phyloP scores from a whole-genome alignment of 768 basidiomycete genomes.

The Strobilomyces echinocephalus region DNA sequence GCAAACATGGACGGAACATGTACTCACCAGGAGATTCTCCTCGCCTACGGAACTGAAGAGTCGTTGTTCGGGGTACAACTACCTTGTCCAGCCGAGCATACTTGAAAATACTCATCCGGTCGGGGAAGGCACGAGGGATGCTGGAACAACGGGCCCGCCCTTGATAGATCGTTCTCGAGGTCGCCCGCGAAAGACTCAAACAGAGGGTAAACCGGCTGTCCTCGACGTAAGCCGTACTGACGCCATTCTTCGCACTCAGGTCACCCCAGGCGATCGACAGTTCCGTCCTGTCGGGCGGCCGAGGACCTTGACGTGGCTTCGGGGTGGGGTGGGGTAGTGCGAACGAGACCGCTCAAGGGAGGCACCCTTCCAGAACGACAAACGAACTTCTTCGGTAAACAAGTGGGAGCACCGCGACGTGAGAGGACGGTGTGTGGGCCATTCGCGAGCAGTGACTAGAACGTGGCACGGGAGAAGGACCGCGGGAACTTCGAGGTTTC shows the following conservation, averaged over 20 bases:
- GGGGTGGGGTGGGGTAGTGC: neutral
- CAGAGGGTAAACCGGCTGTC: neutral
- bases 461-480: too few relatives aligned
- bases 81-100: neutral
- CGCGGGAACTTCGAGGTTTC: too few relatives aligned
- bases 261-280: neutral
- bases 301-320: too few relatives aligned
- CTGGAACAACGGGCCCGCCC: too few relatives aligned
- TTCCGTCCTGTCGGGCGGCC: neutral
- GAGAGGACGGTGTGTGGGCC: neutral
- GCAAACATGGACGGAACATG: too few relatives aligned
- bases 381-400: neutral
- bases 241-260: neutral
- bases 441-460: too few relatives aligned
- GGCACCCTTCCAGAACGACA: neutral
- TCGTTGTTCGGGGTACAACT: neutral
- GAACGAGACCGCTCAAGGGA: neutral
- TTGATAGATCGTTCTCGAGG: constrained; percentile 9
- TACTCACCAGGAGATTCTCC: constrained; percentile 1
- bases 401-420: neutral
- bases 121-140: too few relatives aligned
- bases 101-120: too few relatives aligned
- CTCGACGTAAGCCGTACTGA: neutral
- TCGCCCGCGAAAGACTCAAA: constrained; percentile 42
- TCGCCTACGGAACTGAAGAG: neutral